Conservation (phyloP, 331 rosid genomes). For the Quercus tomentella region DNA sequence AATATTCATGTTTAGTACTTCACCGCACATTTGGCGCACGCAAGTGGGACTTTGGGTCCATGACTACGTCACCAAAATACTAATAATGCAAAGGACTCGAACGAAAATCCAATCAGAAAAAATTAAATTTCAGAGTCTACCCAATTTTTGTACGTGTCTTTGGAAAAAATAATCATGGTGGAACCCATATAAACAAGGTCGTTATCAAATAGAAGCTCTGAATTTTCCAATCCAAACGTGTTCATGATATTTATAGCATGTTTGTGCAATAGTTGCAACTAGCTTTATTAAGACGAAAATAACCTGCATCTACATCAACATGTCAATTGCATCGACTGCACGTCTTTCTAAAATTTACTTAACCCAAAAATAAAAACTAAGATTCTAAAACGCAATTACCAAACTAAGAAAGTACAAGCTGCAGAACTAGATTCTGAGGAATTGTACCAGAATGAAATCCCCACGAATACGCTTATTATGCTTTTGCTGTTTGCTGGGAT, state of each 20-base stretch:
- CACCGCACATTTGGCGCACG: constrained; percentile 13
- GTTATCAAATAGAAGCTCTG: neutral
- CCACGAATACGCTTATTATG: too few species aligned
- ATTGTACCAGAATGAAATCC: too few species aligned
- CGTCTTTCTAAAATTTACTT: too few species aligned
- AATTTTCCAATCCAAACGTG: too few species aligned
- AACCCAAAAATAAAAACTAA: too few species aligned
- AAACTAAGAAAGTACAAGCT: too few species aligned
- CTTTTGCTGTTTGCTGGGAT: too few species aligned
- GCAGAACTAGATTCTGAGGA: too few species aligned
- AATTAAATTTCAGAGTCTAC: neutral
- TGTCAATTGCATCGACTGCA: too few species aligned
- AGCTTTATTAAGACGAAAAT: neutral
- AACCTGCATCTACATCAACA: neutral
- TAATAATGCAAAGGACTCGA: neutral
- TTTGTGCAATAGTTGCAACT: neutral
- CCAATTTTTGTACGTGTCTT: neutral
- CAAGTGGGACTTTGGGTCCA: neutral
- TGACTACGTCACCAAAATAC: neutral
- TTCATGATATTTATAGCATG: too few species aligned
- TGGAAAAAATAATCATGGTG: neutral
- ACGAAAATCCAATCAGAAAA: neutral
- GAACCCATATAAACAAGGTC: neutral
- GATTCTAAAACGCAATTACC: too few species aligned
- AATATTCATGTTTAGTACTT: neutral